Conservation (phyloP, 495 filamentous ascomycete genomes). For the Tuber borchii region DNA sequence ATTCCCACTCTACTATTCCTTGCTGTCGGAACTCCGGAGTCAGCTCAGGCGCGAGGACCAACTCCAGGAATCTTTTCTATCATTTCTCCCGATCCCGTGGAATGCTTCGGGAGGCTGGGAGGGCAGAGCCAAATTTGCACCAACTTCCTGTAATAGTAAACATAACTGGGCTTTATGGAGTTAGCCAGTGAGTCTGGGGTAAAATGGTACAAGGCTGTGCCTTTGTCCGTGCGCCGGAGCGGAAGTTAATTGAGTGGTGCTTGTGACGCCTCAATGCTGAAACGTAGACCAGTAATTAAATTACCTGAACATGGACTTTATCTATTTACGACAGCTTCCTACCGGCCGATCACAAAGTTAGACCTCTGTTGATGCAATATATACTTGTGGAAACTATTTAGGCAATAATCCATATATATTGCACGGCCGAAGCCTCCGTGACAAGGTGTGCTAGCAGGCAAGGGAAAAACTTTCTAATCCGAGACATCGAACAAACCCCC, state of each 20-base stretch:
- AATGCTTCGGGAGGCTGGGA: background rate
- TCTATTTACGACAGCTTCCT: background rate
- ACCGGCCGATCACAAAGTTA: background rate
- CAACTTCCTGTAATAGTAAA: background rate
- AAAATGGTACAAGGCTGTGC: background rate
- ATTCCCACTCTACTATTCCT: background rate
- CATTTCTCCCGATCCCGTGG: background rate
- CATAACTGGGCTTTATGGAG: background rate
- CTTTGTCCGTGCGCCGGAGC: background rate
- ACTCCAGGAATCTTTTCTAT: background rate
- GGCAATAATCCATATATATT: background rate
- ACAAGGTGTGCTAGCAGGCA: background rate
- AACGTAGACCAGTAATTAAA: background rate
- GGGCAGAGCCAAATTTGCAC: background rate
- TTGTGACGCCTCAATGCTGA: background rate
- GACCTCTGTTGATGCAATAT: background rate
- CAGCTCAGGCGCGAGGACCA: background rate
- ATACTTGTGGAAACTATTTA: background rate
- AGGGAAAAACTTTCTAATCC: background rate
- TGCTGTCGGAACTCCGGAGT: background rate
- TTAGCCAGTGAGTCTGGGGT: background rate
- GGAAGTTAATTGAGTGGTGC: background rate
- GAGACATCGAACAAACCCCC: background rate
- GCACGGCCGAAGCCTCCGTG: background rate
- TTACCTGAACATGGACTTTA: background rate